Base-by-base conservation (phyloP, 2,329 filamentous ascomycete species). In the Gaeumannomyces sp. region DNA sequence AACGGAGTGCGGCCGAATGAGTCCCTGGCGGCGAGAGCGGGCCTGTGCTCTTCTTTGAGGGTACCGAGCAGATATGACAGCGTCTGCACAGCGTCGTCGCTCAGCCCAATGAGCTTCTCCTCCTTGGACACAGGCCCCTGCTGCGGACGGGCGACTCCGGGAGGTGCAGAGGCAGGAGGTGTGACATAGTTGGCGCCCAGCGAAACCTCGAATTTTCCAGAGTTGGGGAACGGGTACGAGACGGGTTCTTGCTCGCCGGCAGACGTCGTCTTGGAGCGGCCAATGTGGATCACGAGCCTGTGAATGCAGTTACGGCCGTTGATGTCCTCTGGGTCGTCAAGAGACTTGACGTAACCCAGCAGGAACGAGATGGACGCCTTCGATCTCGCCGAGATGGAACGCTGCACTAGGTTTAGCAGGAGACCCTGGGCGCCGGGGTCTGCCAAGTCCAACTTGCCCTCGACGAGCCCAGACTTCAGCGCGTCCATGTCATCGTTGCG, bases 241-340 rank as follows among this genome's bases (percentile, higher is more conserved):
- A 83, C 82, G 0, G 79, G 78, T 28, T 83, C 80, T 27, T 82
- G 75, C 62, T 87, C 84, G 3, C 77, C 77, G 25, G 76, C 71
- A 1, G 78, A 75, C 0, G 76, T 73, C 1, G 80, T 79, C 67
- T 85, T 85, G n/a, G 89, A 87, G 61, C 94, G 88, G 25, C 94
- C 93, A 70, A 97, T 96, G 27, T 93, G 89, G 66, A 98, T 96
- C 58, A 99, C 90, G 2, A 98, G 81, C 11, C 95, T 89, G 74
- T 99, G 95, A 61, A 99, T 86, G 74, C 92, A 95, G 74, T 97
- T 99, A 16, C 95, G 89, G 71, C 90, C 89, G 76, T 98, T 97
- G 73, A 99, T 92, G 72, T 98, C 95, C 70, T 96, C 91, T 2
- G 90, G 85, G 72, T 97, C 93, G 62, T 96, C 88, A 2, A 98